A percentile compares a stretch with the other conserved stretches of the same genome.
These are phyloP conservation scores for Coemansia sp. DNA, from an alignment of 192 early-diverging fungal species.

Conservation along the genomic window DNA sequence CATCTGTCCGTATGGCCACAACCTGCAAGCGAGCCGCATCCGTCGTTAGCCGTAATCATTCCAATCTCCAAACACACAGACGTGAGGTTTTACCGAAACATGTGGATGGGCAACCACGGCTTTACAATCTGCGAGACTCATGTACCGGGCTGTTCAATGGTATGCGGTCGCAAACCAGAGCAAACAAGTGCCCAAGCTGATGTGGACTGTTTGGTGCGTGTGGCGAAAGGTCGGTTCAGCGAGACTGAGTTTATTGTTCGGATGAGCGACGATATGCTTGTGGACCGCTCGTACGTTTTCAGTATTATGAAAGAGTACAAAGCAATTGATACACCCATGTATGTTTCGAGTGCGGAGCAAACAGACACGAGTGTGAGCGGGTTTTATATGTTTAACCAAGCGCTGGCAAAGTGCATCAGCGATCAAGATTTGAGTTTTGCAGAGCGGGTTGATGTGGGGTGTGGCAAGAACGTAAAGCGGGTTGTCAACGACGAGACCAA, in stretches of 20 bases:
- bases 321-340: background rate
- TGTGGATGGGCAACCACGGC: background rate
- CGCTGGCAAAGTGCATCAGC: background rate
- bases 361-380: background rate
- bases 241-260: background rate
- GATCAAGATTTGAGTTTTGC: too few relatives aligned
- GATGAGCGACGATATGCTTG: background rate
- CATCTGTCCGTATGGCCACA: background rate
- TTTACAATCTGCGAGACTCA: background rate
- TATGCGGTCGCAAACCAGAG: background rate
- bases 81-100: background rate
- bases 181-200: background rate
- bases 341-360: background rate
- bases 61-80: background rate
- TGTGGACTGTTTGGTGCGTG: background rate
- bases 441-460: background rate
- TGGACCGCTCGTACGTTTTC: background rate
- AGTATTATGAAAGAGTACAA: background rate
- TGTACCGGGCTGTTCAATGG: background rate
- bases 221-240: background rate
- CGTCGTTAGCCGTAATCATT: background rate
- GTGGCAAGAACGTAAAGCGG: background rate
- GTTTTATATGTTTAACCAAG: background rate
- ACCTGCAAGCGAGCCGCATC: background rate
- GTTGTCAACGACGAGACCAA: background rate